These are phyloP conservation scores for Boletus edulis DNA, from an alignment of 768 basidiomycete species.

Conservation along the genomic window DNA sequence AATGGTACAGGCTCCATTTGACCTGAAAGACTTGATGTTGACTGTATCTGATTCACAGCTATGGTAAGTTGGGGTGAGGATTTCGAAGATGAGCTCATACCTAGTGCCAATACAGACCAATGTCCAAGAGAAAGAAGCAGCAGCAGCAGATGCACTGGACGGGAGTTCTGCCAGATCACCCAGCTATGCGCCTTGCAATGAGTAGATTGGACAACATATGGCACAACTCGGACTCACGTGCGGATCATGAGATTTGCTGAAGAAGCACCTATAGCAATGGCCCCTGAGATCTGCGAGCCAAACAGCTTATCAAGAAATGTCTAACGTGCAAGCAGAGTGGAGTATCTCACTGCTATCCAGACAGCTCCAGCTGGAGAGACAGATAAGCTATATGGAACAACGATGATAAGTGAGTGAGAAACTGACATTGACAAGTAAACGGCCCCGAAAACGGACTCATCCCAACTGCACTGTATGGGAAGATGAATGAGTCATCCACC, in stretches of 20 bases:
- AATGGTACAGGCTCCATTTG: constrained; percentile 1
- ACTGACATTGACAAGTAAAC: constrained; percentile 20
- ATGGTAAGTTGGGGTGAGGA: no score
- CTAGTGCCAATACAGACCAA: constrained; percentile 16
- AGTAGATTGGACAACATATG: not conserved
- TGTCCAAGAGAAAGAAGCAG: constrained; percentile 21
- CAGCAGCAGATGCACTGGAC: constrained; percentile 13
- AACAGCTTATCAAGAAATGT: not conserved
- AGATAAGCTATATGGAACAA: not conserved
- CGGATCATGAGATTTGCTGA: constrained; percentile 27
- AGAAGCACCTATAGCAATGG: constrained; percentile 11
- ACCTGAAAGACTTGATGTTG: not conserved
- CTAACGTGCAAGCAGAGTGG: not conserved
- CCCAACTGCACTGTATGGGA: constrained; percentile 2
- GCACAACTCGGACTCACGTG: constrained; percentile 14
- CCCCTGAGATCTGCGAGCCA: constrained; percentile 1
- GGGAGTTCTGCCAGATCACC: constrained; percentile 24
- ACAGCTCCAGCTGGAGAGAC: not conserved
- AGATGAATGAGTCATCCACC: not conserved
- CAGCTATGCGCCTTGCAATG: constrained; percentile 13
- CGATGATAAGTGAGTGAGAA: not conserved
- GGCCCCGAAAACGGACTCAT: not conserved
- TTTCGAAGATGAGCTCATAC: not conserved
- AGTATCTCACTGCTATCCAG: constrained; percentile 4
- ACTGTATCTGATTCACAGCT: constrained; percentile 5